phyloP scores from a whole-genome alignment of 768 basidiomycete species.

The Lactifluus piperatus region DNA sequence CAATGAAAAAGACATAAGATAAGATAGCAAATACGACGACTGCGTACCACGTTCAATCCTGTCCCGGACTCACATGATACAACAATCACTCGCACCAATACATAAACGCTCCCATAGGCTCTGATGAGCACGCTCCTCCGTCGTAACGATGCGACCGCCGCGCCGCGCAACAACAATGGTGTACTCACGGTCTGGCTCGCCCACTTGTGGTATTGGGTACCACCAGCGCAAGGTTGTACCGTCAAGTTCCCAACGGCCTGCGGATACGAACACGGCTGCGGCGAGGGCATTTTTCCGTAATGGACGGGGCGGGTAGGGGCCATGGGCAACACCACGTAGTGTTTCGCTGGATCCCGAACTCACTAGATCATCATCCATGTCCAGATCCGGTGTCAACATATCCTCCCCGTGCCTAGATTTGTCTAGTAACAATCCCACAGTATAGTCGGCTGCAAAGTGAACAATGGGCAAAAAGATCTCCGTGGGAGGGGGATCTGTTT shows the following conservation, averaged over 20 bases:
- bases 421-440: constrained; percentile 20
- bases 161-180: constrained; percentile 25
- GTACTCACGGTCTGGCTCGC: constrained; percentile 26
- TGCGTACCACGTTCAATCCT: not conserved
- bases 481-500: constrained; percentile 45
- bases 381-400: constrained; percentile 12
- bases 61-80: constrained; percentile 6
- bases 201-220: constrained; percentile 27
- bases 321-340: constrained; percentile 10
- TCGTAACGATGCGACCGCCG: constrained; percentile 27
- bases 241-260: constrained; percentile 38
- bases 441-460: constrained; percentile 59
- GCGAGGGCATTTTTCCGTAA: constrained; percentile 48
- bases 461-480: constrained; percentile 89
- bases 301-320: constrained; percentile 14
- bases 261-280: constrained; percentile 36
- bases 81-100: constrained; percentile 2
- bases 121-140: constrained; percentile 12
- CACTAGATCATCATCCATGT: not conserved
- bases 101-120: constrained; percentile 16
- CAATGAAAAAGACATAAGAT: not conserved
- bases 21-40: not conserved
- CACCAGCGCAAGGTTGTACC: constrained; percentile 43
- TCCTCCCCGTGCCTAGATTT: not conserved
- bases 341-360: constrained; percentile 17